Base-by-base conservation (phyloP, 1,284 basidiomycete genomes). In the Macrocystidia cucumis region DNA sequence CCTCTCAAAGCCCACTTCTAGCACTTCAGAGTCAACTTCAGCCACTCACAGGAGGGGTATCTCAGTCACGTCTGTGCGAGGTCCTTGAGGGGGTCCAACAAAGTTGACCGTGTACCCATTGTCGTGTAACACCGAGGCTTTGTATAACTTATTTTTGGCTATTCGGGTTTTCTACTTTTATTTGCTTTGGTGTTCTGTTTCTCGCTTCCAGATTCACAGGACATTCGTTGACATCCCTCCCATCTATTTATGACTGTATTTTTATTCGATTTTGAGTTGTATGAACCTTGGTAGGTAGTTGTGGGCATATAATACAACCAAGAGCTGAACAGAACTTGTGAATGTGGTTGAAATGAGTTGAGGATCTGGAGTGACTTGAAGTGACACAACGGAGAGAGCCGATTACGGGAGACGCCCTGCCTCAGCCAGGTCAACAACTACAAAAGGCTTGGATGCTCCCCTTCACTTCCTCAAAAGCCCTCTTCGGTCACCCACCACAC, bases 11-110 rank as follows among this genome's bases (percentile, higher is more conserved):
- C 64, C 69, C 23, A 47, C 62, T 32, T 62, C 68, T 13, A 63
- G 59, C 40, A 50, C 68, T 38, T 72, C 78, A 41, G 51, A 54
- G 23, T 53, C 62, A 29, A 52, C 63, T 33, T 38, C 39, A 11
- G 53, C 63, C 29, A 60, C 56, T 40, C 78, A 83, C 55, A 65
- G 77, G 45, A 65, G 78, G 41, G 78, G 78, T 28, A 62, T 72
- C 51, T 82, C 79, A 26, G 65, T 74, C 24, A 69, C 74, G 35
- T 75, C 74, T n/a, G 57, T 72, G 40, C 67, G 68, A 28, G 62
- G 63, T 44, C 51, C 58, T 44, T 64, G 46, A 57, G 37, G 27
- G 28, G n/a, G n/a, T n/a, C n/a, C n/a, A n/a, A n/a, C n/a, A n/a
- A n/a, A n/a, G n/a, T n/a, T n/a, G n/a, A n/a, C n/a, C n/a, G n/a